Evolutionary conservation across 2,329 filamentous ascomycete genomes (phyloP), one percentile per base, ranked within the genome.

Genomic region (Venturia pyrina): DNA sequence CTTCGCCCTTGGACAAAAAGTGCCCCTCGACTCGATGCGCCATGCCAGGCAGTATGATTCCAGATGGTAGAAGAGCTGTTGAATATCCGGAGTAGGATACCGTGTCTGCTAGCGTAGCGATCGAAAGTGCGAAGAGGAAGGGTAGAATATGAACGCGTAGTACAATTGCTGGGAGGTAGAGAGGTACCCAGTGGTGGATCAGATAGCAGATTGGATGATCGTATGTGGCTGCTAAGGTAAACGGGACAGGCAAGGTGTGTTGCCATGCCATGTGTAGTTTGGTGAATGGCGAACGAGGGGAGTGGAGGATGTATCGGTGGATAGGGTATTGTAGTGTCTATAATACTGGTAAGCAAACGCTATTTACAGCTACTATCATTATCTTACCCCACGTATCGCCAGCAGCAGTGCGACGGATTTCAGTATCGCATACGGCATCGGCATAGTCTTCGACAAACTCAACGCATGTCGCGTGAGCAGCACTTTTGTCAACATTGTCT

Each of bases 271-370:
- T 28, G 21, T 67, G 66, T 1, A 56, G 41, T 34, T 67, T 48
- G 15, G 65, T 19, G 21, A 69, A 62, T 17, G 73, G 73, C 6
- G 76, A 66, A 40, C 67, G 71, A 32, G 69, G 73, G 56, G 73
- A 74, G 76, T 96, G 91, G 10, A 96, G 82, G 34, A 88, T 67
- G 72, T 84, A 83, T 63, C 89, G 87, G 77, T 96, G 91, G 69
- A 91, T 81, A 70, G 86, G 83, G 74, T 96, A 96, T 66, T 87
- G 84, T 13, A 92, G 73, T 7, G 85, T 71, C 78, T 90, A 64
- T 28, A 66, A 46, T 24, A 17, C 41, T 37, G 63, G 40, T 28
- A 57, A 17, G 43, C 19, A 15, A 32, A n/a, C 21, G 66, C 56
- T 59, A 41, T 28, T 4, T 3, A 50, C 21, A 56, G 1, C 3